Conservation (phyloP, 106 monocot species). For the Acorus gramineus region DNA sequence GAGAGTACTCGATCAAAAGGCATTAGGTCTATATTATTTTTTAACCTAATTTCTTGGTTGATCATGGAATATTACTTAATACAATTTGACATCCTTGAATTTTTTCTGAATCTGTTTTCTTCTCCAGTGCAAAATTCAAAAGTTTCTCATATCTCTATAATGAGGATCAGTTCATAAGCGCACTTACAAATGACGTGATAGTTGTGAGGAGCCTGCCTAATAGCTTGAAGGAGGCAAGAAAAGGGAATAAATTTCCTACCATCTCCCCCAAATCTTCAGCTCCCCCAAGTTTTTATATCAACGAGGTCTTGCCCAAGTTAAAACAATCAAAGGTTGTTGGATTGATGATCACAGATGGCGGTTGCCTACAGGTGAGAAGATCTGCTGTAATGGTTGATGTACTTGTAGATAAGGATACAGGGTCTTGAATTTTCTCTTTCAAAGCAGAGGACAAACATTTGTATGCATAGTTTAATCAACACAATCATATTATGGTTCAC, state of each 20-base stretch:
- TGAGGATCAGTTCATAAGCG: conserved; percentile 75
- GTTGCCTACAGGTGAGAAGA: conserved; percentile 69
- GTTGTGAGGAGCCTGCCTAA: conserved; percentile 66
- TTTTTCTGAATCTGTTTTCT: conserved; percentile 5
- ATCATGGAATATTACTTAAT: not conserved
- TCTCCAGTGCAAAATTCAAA: conserved; percentile 66
- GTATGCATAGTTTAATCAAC: too few species aligned
- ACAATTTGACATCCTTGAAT: not conserved
- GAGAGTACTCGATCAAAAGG: conserved; percentile 63
- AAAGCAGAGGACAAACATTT: too few species aligned
- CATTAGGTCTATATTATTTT: conserved; percentile 39
- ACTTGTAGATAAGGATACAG: too few species aligned
- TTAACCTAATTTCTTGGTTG: not conserved
- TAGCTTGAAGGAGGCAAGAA: conserved; percentile 57
- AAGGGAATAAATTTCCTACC: conserved; percentile 61
- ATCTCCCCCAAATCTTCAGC: conserved; percentile 43
- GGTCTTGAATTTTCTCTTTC: too few species aligned
- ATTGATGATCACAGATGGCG: conserved; percentile 53
- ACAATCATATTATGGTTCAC: too few species aligned
- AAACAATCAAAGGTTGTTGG: conserved; percentile 70
- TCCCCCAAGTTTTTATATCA: conserved; percentile 48
- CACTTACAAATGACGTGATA: conserved; percentile 66
- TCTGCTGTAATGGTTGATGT: too few species aligned
- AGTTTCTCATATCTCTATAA: conserved; percentile 89
- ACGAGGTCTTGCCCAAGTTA: conserved; percentile 64